Evolutionary conservation across 805 yeast genomes (phyloP), one percentile per base, ranked within the genome.

Genomic region (Grigorovia transvaalensis): DNA sequence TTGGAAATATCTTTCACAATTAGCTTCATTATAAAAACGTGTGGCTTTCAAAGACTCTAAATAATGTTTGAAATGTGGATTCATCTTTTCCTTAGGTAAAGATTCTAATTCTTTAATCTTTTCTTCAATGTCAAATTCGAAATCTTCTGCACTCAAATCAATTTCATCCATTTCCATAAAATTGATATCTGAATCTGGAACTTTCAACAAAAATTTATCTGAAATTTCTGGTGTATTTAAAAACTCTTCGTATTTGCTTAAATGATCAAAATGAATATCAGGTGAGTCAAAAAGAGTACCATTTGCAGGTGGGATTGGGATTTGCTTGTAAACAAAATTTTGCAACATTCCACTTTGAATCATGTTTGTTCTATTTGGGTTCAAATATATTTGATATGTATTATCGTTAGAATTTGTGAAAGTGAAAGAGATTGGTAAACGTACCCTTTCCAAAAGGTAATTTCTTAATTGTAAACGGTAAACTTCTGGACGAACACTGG

Each of bases 1-100:
- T 4, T 53, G 50, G 45, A 60, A 75, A 57, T 75, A 74, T 54
- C 76, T 74, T 9, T 67, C 64, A 1, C 70, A 69, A 4, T 68
- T 65, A 7, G 66, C 62, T 27, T 65, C 58, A 19, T 61, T 60
- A 8, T 58, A 57, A 23, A 54, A 50, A 11, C 62, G 56, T 1
- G 77, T 71, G 51, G 58, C 59, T 46, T 63, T 53, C 48, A 75
- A 60, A 47, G 71, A 62, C 7, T 68, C 57, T 38, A 63, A 59
- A 56, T 75, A 74, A 4, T 57, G 53, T 44, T 45, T 27, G 12
- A 65, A 64, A 42, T 62, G 68, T 8, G 44, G 40, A 13, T 56
- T 41, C 23, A 61, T 47, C 17, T 45, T 35, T 12, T 18, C 30
- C 29, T 60, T 59, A 4, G 50, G 48, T 11, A 55, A 48, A 3